Evolutionary conservation across 768 basidiomycete species (phyloP).

Genomic region (Lactarius sp.): DNA sequence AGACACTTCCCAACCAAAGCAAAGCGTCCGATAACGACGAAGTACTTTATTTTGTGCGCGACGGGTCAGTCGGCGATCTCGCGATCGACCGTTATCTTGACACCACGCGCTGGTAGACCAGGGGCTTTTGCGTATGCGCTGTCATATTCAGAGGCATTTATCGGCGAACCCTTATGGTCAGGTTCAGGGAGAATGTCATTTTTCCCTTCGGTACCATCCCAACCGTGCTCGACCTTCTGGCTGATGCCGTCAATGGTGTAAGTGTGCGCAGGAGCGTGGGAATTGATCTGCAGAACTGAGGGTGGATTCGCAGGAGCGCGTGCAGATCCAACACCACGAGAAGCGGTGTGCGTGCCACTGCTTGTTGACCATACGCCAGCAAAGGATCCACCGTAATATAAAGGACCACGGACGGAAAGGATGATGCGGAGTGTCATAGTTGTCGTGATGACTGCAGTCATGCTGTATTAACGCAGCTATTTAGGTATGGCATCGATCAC

Average conservation of each 20-base stretch:
- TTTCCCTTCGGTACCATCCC: conserved; percentile 23
- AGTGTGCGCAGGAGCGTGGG: conserved; percentile 25
- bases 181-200: conserved; percentile 5
- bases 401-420: conserved; percentile 73
- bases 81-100: conserved; percentile 25
- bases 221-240: conserved; percentile 21
- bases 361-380: conserved; percentile 38
- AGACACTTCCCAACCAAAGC: too few species aligned
- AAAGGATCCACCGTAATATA: conserved; percentile 67
- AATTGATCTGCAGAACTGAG: conserved; percentile 26
- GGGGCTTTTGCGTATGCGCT: conserved; percentile 15
- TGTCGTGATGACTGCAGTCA: conserved; percentile 82
- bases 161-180: conserved; percentile 12
- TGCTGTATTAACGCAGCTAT: conserved; percentile 39
- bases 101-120: conserved; percentile 10
- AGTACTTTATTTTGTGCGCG: conserved; percentile 3
- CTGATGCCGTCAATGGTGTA: conserved; percentile 33
- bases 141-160: conserved; percentile 26
- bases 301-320: conserved; percentile 29
- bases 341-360: conserved; percentile 40
- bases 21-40: neutral
- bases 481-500: neutral
- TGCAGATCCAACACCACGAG: conserved; percentile 44
- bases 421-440: conserved; percentile 88
- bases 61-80: conserved; percentile 22